Base-by-base conservation (phyloP, 306 rosid genomes). In the Trichosanthes truncata region DNA sequence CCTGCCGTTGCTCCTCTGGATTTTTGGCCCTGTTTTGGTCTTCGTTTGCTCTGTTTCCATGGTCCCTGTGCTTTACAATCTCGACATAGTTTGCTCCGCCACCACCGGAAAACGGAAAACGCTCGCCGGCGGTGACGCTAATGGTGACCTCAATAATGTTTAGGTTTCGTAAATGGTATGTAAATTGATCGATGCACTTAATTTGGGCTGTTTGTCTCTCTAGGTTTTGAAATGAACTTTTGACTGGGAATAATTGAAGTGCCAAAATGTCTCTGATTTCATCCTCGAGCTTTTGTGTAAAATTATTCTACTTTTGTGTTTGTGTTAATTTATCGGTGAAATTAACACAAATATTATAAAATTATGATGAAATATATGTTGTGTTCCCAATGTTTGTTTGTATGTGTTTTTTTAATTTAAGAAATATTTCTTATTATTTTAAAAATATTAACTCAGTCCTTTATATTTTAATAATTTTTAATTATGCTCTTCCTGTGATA, bases 1-100 rank as follows among this genome's bases (percentile, higher is more conserved):
- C 9, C 86, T 96, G 11, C 98, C 98, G 33, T 80, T 96, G 18
- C 51, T 93, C 86, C 91, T 96, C 0, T 96, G 99, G 99, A 88
- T 96, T 0, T 96, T 96, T 61, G 99, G 99, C 10, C 99, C 99
- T 0, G 97, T 93, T 4, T 78, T 96, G 79, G 98, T 93, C 10
- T 90, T 96, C 72, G 40, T 96, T 12, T 93, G 96, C 73, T 89
- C 88, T 61, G 40, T 79, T 3, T 85, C 98, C 0, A 83, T 93
- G 92, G 91, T 93, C 56, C 93, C 94, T 0, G 85, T 93, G 80
- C 98, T 96, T 84, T 96, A 96, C 80, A 93, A 93, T 55, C 88
- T 96, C 72, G 99, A 96, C 80, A 59, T 96, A 56, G 90, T 93
- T 11, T 63, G 88, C 15, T 20, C 45, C 15, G 15, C 45, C 40